phyloP scores from a whole-genome alignment of 176 grass and related monocot genomes.

The Ensete glaucum region DNA sequence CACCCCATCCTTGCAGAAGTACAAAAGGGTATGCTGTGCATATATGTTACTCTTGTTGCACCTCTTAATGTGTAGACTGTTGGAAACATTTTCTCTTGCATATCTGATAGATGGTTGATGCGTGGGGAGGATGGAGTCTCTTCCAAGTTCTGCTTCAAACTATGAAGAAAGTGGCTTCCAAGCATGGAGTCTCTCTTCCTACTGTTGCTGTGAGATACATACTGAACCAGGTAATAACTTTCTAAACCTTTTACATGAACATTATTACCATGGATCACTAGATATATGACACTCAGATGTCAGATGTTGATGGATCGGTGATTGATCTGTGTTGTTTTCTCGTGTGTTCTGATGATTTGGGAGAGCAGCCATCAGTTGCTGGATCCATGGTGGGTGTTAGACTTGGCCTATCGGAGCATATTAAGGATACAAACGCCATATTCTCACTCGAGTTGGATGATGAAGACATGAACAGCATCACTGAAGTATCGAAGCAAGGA shows the following conservation, averaged over 20 bases:
- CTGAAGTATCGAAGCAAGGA: conserved; percentile 50
- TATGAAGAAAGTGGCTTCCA: conserved; percentile 82
- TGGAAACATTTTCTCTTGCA: background rate
- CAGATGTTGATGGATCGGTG: background rate
- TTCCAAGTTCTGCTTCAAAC: conserved; percentile 85
- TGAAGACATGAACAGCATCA: conserved; percentile 75
- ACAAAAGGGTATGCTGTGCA: conserved; percentile 55
- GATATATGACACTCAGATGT: no score
- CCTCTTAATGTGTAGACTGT: background rate
- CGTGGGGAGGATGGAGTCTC: conserved; percentile 82
- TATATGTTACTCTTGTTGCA: background rate
- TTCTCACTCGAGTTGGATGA: conserved; percentile 69
- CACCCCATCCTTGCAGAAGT: conserved; percentile 83
- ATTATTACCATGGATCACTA: no score
- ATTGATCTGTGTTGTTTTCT: background rate
- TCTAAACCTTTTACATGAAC: background rate
- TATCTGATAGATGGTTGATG: conserved; percentile 67
- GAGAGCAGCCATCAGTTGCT: conserved; percentile 54
- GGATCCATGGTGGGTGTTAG: conserved; percentile 96
- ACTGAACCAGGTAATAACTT: conserved; percentile 61
- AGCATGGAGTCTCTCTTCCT: conserved; percentile 68
- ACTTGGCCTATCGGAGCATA: conserved; percentile 77
- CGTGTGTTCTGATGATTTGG: background rate
- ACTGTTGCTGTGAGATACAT: conserved; percentile 86
- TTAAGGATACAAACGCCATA: conserved; percentile 64